Evolutionary conservation across 2,329 filamentous ascomycete species (phyloP), one percentile per base, ranked within the genome.

Genomic region (Coniochaeta hoffmannii): DNA sequence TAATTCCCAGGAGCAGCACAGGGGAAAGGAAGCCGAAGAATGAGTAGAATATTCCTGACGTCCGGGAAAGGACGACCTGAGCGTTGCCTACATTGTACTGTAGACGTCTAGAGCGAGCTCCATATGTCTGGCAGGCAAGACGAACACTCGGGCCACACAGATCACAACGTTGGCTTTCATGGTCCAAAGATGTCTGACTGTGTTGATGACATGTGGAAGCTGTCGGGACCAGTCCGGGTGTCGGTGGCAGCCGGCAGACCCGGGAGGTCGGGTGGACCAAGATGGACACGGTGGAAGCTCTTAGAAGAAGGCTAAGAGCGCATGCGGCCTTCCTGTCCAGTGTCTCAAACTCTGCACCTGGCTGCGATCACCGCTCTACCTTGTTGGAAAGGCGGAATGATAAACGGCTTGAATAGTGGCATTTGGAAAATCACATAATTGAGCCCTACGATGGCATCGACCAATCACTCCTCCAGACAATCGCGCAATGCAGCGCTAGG

Each of bases 401-500:
- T 46, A 5, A 6, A 51, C 15, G 28, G 32, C 17, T 31, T 51
- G n/a, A n/a, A n/a, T n/a, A n/a, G n/a, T 28, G 49, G 15, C 31
- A 31, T 53, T n/a, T n/a, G n/a, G 19, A 3, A 60, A 62, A 66
- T 64, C 61, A 64, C 64, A 63, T 61, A 58, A 66, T 66, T 50
- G 58, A 46, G 19, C 41, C 38, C 54, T 17, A 52, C 54, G 52
- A 30, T 31, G 11, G 12, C 17, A 6, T n/a, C 30, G 54, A 35
- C 64, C 63, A 66, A 66, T 66, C 31, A 56, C 12, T 26, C 14
- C 15, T 32, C 19, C 41, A 41, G 32, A 38, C 26, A 60, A 66
- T 66, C 61, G 63, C 64, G 64, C 64, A 66, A 66, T 66, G 61
- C 19, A 19, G 35, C 58, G 57, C 64, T 59, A 65, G 46, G 46